These are phyloP conservation scores for Marasmius fiardii DNA, from an alignment of 1,284 basidiomycete genomes.

Conservation along the genomic window DNA sequence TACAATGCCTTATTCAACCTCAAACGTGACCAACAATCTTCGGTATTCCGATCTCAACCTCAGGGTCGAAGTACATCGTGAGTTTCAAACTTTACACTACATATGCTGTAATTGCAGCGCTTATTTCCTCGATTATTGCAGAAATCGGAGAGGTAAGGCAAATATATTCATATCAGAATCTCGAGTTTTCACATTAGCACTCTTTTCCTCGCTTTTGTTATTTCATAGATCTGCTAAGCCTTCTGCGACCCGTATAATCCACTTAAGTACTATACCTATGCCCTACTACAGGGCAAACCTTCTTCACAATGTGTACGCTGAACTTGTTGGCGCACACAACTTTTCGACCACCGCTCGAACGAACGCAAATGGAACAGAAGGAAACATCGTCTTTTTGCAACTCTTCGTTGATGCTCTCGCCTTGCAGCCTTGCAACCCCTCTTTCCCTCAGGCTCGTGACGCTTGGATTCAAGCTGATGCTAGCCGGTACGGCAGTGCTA, in stretches of 20 bases:
- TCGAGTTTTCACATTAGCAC: constrained; percentile 27
- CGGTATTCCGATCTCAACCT: constrained; percentile 34
- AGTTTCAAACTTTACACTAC: not conserved
- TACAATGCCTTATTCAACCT: constrained; percentile 38
- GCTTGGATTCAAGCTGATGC: constrained; percentile 33
- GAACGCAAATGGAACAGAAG: constrained; percentile 23
- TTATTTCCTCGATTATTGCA: not conserved
- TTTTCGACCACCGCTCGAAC: constrained; percentile 24
- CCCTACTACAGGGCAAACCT: constrained; percentile 26
- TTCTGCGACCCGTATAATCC: not conserved
- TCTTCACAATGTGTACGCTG: constrained; percentile 35
- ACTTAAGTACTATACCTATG: not conserved
- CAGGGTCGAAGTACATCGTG: constrained; percentile 34
- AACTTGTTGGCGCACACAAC: constrained; percentile 30
- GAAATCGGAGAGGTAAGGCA: not conserved
- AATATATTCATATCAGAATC: constrained; percentile 19
- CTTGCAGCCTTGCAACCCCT: not conserved
- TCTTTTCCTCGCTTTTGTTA: too few species aligned
- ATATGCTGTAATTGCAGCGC: not conserved
- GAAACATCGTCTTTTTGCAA: constrained; percentile 31
- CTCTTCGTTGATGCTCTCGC: constrained; percentile 28
- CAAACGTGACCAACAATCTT: constrained; percentile 32
- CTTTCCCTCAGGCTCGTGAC: constrained; percentile 5
- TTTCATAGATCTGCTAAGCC: not conserved
- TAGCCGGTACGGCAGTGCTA: constrained; percentile 31